A percentile compares a stretch with the other conserved stretches of the same genome.
Conservation (phyloP, 352 stramenopile genomes). For the Thalassiosira mediterranea region DNA sequence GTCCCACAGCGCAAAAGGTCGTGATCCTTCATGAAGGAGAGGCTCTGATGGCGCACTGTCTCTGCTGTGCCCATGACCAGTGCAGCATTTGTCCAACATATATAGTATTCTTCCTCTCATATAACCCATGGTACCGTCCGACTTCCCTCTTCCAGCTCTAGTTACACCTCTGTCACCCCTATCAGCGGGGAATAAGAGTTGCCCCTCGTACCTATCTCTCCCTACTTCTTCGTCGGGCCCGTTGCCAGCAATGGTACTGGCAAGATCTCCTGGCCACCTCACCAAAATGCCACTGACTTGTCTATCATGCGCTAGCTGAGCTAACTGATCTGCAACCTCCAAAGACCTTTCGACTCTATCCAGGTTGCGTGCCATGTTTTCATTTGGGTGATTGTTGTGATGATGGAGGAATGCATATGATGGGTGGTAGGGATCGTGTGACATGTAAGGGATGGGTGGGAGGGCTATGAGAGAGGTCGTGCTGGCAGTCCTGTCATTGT, state of each 20-base stretch:
- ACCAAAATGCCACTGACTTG: conserved; percentile 42
- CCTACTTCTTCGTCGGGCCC: conserved; percentile 1
- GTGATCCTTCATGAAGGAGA: conserved; percentile 25
- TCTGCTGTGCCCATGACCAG: conserved; percentile 5
- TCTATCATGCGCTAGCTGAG: conserved; percentile 24
- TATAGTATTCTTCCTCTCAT: conserved; percentile 42
- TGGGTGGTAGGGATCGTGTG: conserved; percentile 26
- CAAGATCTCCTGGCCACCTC: conserved; percentile 39
- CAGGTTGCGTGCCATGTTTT: conserved; percentile 1
- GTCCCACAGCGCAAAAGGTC: conserved; percentile 39
- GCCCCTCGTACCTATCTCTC: conserved; percentile 15
- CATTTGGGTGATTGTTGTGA: neutral
- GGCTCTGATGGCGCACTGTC: conserved; percentile 3
- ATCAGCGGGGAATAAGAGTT: conserved; percentile 8
- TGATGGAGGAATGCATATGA: conserved; percentile 39
- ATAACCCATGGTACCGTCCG: conserved; percentile 31
- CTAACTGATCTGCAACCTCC: conserved; percentile 38
- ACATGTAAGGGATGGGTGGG: conserved; percentile 43
- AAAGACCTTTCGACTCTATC: conserved; percentile 25
- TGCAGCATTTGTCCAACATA: conserved; percentile 36
- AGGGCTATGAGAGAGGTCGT: conserved; percentile 34
- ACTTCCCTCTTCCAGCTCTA: neutral
- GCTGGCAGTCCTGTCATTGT: neutral
- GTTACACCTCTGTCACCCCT: neutral
- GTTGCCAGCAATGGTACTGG: conserved; percentile 9